Conservation (phyloP, 73 alveolate species). For the Diophrys sp. region DNA sequence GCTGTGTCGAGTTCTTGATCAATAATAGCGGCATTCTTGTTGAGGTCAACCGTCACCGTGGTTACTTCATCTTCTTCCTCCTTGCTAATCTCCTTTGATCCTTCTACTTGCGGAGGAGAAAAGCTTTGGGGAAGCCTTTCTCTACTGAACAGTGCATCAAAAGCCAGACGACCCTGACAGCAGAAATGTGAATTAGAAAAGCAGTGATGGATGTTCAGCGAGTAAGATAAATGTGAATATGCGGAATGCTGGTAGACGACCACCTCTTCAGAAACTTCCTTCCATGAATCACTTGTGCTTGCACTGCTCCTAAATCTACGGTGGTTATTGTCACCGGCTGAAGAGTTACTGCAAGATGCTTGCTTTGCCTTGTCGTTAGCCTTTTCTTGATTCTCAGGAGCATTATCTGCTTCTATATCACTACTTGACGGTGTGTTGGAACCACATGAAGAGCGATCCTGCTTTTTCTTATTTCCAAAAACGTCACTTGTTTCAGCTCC, state of each 20-base stretch:
- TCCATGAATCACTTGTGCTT: slow-evolving; percentile 5
- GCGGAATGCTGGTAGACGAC: too few relatives aligned
- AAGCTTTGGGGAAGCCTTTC: slow-evolving; percentile 7
- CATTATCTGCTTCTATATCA: too few relatives aligned
- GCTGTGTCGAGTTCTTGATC: slow-evolving; percentile 7
- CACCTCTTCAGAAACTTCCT: slow-evolving; percentile 5
- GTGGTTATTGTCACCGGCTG: slow-evolving; percentile 8
- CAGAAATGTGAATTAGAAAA: too few relatives aligned
- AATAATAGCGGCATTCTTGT: slow-evolving; percentile 4
- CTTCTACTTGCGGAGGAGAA: slow-evolving; percentile 7
- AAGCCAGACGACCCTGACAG: slow-evolving; percentile 9
- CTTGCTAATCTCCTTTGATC: slow-evolving; percentile 5
- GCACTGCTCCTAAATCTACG: slow-evolving; percentile 7
- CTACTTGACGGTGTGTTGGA: too few relatives aligned
- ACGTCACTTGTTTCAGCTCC: too few relatives aligned
- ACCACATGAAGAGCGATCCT: too few relatives aligned
- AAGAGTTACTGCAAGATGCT: slow-evolving; percentile 5
- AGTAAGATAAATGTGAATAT: too few relatives aligned
- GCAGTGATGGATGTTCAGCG: too few relatives aligned
- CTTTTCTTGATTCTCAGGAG: too few relatives aligned
- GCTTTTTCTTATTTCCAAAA: too few relatives aligned
- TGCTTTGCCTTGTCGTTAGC: too few relatives aligned
- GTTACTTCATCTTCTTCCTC: slow-evolving; percentile 5
- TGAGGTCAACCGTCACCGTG: slow-evolving; percentile 9
- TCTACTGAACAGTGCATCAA: slow-evolving; percentile 5